Base-by-base conservation (phyloP, 73 alveolate genomes). In the Paramecium biaurelia region DNA sequence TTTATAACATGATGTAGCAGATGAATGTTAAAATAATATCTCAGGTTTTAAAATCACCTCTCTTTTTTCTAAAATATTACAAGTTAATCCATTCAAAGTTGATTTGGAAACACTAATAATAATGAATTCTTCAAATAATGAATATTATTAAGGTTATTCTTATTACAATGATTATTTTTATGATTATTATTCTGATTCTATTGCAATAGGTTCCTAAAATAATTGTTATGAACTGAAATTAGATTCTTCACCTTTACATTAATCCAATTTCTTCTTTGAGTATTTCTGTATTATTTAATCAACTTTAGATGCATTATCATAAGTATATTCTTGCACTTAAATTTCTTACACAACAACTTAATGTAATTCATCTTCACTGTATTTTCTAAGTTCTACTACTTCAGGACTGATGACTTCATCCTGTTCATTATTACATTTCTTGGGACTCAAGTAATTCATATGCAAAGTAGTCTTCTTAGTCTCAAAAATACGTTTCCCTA, bases 31-130 rank as follows among this genome's bases (percentile, higher is more conserved):
- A 79, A 79, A 79, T 47, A 79, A 34, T 7, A 79, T 24, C 37
- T 79, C 90, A 0, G 90, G 90, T 18, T 21, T 43, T 79, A 79
- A 38, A 5, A 9, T 21, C 8, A 45, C 45, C 7, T 34, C 59
- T 34, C 87, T 34, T n/a, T 28, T 41, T 21, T 72, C 86, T 28
- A 72, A 34, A 0, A 23, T 43, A 79, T 38, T 26, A 18, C n/a
- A 43, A 43, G 21, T 26, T 3, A 23, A 15, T 1, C 56, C 41
- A 43, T 79, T 30, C 5, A 79, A 24, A 43, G 70, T 79, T 21
- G 21, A 26, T 45, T 79, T 79, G 14, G 90, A 24, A 14, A 45
- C 90, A 79, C 90, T 79, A 23, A 79, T 79, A 42, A 79, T 79
- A 14, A 79, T 10, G 23, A 79, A 79, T 45, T 38, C 90, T 47